Percentiles rank a stretch among this genome's conserved stretches.
Conservation (phyloP, 371 early-diverging fungal species). For the Haplosporangium sp. region DNA sequence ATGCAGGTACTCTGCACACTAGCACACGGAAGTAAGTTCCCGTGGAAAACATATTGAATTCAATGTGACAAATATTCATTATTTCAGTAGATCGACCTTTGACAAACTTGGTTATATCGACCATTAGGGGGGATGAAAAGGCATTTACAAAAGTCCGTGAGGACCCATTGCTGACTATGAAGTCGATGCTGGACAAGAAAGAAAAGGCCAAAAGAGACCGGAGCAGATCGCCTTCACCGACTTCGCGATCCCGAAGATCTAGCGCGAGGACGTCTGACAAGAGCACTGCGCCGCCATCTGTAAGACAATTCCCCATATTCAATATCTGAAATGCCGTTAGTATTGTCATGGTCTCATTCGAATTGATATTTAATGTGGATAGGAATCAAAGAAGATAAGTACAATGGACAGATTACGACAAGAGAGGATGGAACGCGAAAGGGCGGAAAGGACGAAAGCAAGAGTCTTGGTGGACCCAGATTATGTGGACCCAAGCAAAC, state of each 20-base stretch:
- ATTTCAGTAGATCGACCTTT: not conserved
- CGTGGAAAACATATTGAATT: not conserved
- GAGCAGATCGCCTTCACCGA: constrained; percentile 23
- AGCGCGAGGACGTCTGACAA: not conserved
- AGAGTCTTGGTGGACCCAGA: constrained; percentile 15
- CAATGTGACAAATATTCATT: not conserved
- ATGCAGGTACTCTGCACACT: constrained; percentile 4
- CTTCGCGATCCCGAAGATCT: not conserved
- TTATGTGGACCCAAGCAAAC: constrained; percentile 15
- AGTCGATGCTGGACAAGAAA: constrained; percentile 23
- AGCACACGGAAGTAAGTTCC: constrained; percentile 6
- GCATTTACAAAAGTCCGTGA: constrained; percentile 26
- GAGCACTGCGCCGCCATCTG: not conserved
- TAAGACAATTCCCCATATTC: not conserved
- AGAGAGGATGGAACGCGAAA: constrained; percentile 40
- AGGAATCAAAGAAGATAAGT: constrained; percentile 17
- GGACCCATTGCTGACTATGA: constrained; percentile 37
- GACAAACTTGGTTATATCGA: not conserved
- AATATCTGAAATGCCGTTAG: not conserved
- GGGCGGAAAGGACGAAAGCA: constrained; percentile 23
- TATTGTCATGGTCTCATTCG: not conserved
- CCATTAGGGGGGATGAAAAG: constrained; percentile 2
- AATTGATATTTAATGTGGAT: not conserved
- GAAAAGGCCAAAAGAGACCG: constrained; percentile 10
- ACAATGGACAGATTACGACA: constrained; percentile 33